Conservation (phyloP, 176 grass and related monocot genomes). For the Juncus inflexus region DNA sequence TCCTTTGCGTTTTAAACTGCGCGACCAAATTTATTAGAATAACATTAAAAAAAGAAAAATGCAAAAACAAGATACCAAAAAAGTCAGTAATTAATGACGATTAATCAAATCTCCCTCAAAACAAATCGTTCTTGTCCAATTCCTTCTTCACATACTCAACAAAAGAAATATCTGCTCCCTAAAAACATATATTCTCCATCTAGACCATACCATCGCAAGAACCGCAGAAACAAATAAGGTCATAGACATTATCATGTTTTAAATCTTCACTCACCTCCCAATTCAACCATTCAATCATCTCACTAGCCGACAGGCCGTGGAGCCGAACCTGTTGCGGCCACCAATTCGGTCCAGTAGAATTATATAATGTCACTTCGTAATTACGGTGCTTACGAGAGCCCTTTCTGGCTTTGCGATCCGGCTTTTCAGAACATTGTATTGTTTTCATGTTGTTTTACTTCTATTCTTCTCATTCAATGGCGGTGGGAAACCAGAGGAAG, state of each 20-base stretch:
- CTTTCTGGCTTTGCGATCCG: not conserved
- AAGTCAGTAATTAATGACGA: no score
- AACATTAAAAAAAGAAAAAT: no score
- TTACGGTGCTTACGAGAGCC: slow-evolving; percentile 17
- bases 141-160: slow-evolving; percentile 17
- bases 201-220: no score
- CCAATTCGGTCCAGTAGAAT: slow-evolving; percentile 1
- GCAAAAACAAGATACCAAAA: no score
- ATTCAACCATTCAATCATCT: not conserved
- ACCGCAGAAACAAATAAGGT: no score
- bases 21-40: no score
- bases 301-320: not conserved
- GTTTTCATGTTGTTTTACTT: slow-evolving; percentile 27
- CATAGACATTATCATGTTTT: slow-evolving; percentile 7
- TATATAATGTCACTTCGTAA: slow-evolving; percentile 8
- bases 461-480: slow-evolving; percentile 24
- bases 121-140: not conserved
- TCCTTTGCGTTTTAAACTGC: no score
- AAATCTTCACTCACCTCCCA: not conserved
- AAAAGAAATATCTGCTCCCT: slow-evolving; percentile 17
- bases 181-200: not conserved
- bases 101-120: no score
- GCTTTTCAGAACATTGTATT: slow-evolving; percentile 14
- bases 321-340: no score
- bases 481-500: not conserved